phyloP scores from a whole-genome alignment of 805 yeast genomes.

The Brettanomyces custersianus region DNA sequence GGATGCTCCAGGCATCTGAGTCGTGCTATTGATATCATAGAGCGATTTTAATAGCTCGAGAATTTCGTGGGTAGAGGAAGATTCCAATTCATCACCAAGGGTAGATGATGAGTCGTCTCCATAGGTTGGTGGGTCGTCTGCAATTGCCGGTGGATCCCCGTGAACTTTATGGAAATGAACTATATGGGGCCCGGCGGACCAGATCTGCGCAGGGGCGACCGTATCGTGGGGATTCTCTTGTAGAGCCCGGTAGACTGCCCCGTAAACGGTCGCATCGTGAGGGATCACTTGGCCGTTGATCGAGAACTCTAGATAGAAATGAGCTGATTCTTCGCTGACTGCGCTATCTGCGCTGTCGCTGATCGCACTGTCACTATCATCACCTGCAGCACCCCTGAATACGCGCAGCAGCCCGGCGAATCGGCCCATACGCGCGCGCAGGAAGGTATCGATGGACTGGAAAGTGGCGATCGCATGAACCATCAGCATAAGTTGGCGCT shows the following conservation, averaged over 20 bases:
- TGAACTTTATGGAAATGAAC: conserved; percentile 36
- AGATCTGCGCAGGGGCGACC: conserved; percentile 41
- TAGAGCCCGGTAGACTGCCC: conserved; percentile 53
- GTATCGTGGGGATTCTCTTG: conserved; percentile 29
- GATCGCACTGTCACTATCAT: not conserved
- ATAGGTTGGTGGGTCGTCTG: conserved; percentile 8
- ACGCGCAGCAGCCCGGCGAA: conserved; percentile 11
- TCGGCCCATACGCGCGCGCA: conserved; percentile 32
- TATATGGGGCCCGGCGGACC: conserved; percentile 47
- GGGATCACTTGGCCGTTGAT: conserved; percentile 52
- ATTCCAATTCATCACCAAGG: conserved; percentile 23
- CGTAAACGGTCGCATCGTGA: conserved; percentile 63
- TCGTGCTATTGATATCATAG: conserved; percentile 28
- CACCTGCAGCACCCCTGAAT: conserved; percentile 3
- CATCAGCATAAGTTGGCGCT: conserved; percentile 30
- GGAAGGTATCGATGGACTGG: conserved; percentile 39
- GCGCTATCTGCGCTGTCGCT: conserved; percentile 9
- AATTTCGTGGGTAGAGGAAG: conserved; percentile 28
- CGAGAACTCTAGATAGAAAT: conserved; percentile 43
- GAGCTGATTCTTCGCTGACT: too few relatives aligned
- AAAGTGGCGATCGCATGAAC: conserved; percentile 58
- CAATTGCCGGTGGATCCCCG: conserved; percentile 24
- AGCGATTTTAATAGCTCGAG: conserved; percentile 41
- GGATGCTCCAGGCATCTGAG: conserved; percentile 19
- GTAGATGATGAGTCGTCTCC: conserved; percentile 8